Base-by-base conservation (phyloP, 257 asterid genomes). In the Nicotiana paniculata region DNA sequence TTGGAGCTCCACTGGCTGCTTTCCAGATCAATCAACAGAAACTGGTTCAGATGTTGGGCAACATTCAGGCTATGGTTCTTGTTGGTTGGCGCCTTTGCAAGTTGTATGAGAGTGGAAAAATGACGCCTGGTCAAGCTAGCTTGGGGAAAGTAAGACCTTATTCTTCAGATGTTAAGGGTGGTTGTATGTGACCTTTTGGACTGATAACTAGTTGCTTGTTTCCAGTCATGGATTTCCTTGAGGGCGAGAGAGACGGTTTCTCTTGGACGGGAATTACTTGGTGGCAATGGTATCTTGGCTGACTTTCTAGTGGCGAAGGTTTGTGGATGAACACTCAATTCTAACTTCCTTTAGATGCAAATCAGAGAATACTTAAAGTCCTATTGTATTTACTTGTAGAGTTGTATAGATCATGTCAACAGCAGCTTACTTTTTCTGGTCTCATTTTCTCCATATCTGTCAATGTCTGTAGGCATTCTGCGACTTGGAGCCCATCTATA, bases 81-180 rank as follows among this genome's bases (percentile, higher is more conserved):
- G 79, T 94, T 4, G 98, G 99, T 43, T 96, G 99, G 98, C 97
- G 99, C 46, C 90, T 96, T 15, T 96, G 99, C 93, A 96, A 94
- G 89, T 82, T 94, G 81, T 92, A 96, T 9, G 99, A 94, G 90
- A 90, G 92, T 81, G 97, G 97, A 86, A 91, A 91, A 89, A 92
- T 96, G 98, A 96, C 97, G 84, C 91, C 95, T 55, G 99, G 98
- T 63, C 98, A 92, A 58, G 98, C 99, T 66, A 96, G 99, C 91
- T 51, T 96, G 90, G 99, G 92, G 88, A 96, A 96, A 96, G 99
- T 94, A 84, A 83, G 70, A 62, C 28, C 32, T 65, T 59, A 1
- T 26, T 43, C 83, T 5, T 74, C 58, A 69, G 24, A 63, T 83
- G 77, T 24, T 51, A 64, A 3, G 59, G 17, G 48, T 75, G 77